phyloP scores from a whole-genome alignment of 495 filamentous ascomycete species.

The Geopyxis carbonaria region DNA sequence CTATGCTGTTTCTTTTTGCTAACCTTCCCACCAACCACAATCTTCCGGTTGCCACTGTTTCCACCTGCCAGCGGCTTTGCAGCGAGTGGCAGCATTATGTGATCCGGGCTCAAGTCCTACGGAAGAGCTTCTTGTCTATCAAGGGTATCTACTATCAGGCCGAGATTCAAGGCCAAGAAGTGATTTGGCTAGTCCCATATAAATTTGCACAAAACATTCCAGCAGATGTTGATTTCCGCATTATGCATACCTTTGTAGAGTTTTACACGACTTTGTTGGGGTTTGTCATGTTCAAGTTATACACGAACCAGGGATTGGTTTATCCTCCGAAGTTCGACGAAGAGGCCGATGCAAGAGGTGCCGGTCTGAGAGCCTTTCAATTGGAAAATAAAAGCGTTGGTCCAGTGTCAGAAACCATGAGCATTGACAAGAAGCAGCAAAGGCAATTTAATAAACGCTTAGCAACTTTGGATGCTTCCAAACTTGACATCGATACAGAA shows the following conservation, averaged over 20 bases:
- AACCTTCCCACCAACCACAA: constrained; percentile 78
- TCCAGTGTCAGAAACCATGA: constrained; percentile 17
- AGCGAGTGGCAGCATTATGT: constrained; percentile 96
- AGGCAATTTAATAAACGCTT: constrained; percentile 32
- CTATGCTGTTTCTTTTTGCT: constrained; percentile 91
- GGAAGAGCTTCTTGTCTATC: constrained; percentile 92
- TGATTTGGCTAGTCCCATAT: constrained; percentile 94
- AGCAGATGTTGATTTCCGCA: constrained; percentile 87
- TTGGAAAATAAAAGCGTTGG: constrained; percentile 55
- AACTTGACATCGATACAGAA: constrained; percentile 25
- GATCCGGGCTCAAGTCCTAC: constrained; percentile 71
- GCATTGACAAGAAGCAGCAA: constrained; percentile 30
- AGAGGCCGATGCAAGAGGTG: constrained; percentile 69
- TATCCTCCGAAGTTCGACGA: constrained; percentile 91
- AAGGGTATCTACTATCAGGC: constrained; percentile 99
- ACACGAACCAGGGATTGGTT: constrained; percentile 73
- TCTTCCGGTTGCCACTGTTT: constrained; percentile 82
- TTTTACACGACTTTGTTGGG: constrained; percentile 93
- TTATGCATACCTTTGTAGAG: constrained; percentile 97
- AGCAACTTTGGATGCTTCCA: constrained; percentile 30
- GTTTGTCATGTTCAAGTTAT: constrained; percentile 88
- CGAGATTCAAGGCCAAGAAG: constrained; percentile 93
- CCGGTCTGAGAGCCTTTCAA: constrained; percentile 79
- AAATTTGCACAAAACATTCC: constrained; percentile 87
- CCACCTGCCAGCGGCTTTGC: constrained; percentile 74